Base-by-base conservation (phyloP, 176 grass and related monocot genomes). In the Elaeis guineensis region DNA sequence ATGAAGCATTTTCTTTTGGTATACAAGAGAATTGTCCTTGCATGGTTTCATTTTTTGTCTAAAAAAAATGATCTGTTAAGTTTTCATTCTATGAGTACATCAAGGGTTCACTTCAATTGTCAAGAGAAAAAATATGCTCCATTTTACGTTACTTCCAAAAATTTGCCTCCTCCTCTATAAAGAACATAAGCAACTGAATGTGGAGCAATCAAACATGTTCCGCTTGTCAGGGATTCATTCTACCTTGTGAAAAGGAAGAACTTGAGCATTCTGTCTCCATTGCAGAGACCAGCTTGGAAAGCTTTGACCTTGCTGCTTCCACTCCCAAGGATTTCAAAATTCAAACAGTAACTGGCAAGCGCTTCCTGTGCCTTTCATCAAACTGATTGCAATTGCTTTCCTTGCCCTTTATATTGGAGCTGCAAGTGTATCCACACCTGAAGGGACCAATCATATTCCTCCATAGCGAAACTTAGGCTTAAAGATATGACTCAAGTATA, bases 371-470 rank as follows among this genome's bases (percentile, higher is more conserved):
- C 86, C 49, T 77, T 81, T 63, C 32, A 82, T 23, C 90, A 65
- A 62, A 95, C 82, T 9, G 83, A 81, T 54, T 95, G 80, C 64
- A 95, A 74, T 67, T 95, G 90, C 80, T 82, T 83, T 19, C 83
- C 86, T 55, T 95, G 90, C 19, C 86, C 86, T 77, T 95, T 23
- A 95, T 90, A 64, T 86, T 80, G 51, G 51, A 84, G 69, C 67
- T 95, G 90, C 77, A 95, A 78, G 51, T 90, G 90, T 20, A 52
- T 83, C 78, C 90, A 80, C 4, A 90, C 90, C 90, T 90, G 53
- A 20, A 69, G 25, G n/a, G 60, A 15, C 25, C 25, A 26, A 26
- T 26, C 25, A 26, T 3, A 26, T 26, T 26, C 25, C 25, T 26
- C 25, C 25, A 26, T 26, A 26, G 25, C 2, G 4, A 26, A 26